Evolutionary conservation across 2,329 filamentous ascomycete genomes (phyloP), one percentile per base, ranked within the genome.

Genomic region (Colletotrichum costaricense): DNA sequence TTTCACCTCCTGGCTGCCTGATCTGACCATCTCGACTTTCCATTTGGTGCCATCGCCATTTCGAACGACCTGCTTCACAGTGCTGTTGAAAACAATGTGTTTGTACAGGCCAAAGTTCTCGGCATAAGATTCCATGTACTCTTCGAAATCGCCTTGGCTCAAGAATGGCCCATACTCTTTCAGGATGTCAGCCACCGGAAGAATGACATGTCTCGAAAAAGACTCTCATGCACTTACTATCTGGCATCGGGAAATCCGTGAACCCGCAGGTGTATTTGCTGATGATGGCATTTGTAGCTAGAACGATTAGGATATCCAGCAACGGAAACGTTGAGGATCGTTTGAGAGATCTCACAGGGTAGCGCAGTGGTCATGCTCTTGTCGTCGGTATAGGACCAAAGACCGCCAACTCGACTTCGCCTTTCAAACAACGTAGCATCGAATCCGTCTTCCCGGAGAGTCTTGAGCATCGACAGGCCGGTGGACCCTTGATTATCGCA

Each of bases 361-460:
- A 83, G 73, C 4, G 81, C 80, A 0, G 82, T 80, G 2, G 82
- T 84, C 67, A 80, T 79, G 2, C 73, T 72, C 12, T 78, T 76
- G 62, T 86, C 82, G 0, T 82, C 78, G 1, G 82, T 81, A 70
- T 82, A 84, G 3, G 82, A 81, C 85, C 84, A 87, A 3, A 87
- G 77, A 0, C 84, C 84, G n/a, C 84, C 84, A 19, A 85, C 82
- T 54, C 81, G 79, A 12, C 75, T 74, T n/a, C 83, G 77, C 24
- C 81, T 78, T 76, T 86, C 84, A 64, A 80, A 85, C 1, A 79
- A 76, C 1, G 81, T 83, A 4, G 81, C 84, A n/a, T 80, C 76
- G 73, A 86, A 86, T 2, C 84, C 85, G 77, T 84, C 84, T 68
- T 86, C 84, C 12, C 80, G 79, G 11, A 86, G 77, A 3, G 81